Evolutionary conservation across 371 early-diverging fungal species (phyloP).

Genomic region (Syncephalastrum monosporum): DNA sequence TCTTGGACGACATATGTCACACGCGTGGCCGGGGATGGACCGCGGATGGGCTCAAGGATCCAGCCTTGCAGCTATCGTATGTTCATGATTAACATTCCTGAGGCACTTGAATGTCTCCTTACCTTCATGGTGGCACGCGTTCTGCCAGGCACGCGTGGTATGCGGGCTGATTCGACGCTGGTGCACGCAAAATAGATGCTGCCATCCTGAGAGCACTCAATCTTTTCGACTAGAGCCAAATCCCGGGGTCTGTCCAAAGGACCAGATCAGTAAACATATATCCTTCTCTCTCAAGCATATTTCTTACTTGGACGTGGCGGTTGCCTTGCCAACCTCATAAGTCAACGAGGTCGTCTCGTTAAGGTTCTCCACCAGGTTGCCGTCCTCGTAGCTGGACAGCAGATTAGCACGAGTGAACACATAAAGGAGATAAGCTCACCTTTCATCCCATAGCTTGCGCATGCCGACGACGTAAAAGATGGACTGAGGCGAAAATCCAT

Average conservation of each 20-base stretch:
- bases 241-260: slow-evolving; percentile 30
- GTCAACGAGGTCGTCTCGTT: slow-evolving; percentile 43
- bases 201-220: slow-evolving; percentile 49
- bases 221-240: slow-evolving; percentile 44
- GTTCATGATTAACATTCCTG: neutral
- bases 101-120: slow-evolving; percentile 3
- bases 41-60: slow-evolving; percentile 62
- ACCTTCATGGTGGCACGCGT: slow-evolving; percentile 61
- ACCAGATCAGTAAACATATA: neutral
- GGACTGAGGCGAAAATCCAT: slow-evolving; percentile 65
- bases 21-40: slow-evolving; percentile 53
- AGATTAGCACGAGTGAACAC: neutral
- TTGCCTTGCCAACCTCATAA: slow-evolving; percentile 54
- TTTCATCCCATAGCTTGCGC: slow-evolving; percentile 64
- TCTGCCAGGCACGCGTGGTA: slow-evolving; percentile 57
- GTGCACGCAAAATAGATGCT: slow-evolving; percentile 64
- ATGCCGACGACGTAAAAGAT: slow-evolving; percentile 68
- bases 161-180: slow-evolving; percentile 64
- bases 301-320: slow-evolving; percentile 47
- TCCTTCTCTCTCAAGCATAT: neutral
- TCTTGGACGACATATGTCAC: slow-evolving; percentile 60
- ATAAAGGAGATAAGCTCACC: slow-evolving; percentile 21
- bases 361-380: slow-evolving; percentile 53
- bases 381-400: slow-evolving; percentile 48
- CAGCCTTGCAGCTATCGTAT: slow-evolving; percentile 54